A percentile compares a stretch with the other conserved stretches of the same genome.
Evolutionary conservation across 768 basidiomycete species (phyloP).

Genomic region (Russula vinacea): DNA sequence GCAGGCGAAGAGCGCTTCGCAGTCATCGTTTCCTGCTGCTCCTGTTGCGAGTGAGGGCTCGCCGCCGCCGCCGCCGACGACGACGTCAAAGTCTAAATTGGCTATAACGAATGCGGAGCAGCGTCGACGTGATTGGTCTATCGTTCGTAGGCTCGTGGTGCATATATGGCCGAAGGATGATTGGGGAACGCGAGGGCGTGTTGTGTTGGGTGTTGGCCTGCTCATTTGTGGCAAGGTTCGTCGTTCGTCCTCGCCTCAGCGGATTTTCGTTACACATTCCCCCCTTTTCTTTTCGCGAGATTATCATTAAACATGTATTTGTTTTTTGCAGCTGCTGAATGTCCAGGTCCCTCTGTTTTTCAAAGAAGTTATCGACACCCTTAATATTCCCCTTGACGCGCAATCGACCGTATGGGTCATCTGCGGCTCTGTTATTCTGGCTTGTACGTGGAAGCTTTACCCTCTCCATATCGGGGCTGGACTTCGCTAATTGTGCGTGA

Average conservation of each 20-base stretch:
- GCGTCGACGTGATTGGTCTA: slow-evolving; percentile 79
- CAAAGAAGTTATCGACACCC: slow-evolving; percentile 83
- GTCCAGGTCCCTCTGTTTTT: slow-evolving; percentile 98
- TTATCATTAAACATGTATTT: not conserved
- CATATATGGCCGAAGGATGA: slow-evolving; percentile 93
- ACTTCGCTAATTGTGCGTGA: not conserved
- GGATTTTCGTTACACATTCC: not conserved
- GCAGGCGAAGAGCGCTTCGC: slow-evolving; percentile 5
- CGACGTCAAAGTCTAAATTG: not conserved
- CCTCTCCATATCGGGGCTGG: not conserved
- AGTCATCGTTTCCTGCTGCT: not conserved
- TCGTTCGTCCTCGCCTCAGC: not conserved
- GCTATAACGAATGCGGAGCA: slow-evolving; percentile 42
- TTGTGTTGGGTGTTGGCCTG: slow-evolving; percentile 76
- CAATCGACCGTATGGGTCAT: slow-evolving; percentile 84
- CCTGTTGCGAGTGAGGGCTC: not conserved
- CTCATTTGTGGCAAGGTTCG: slow-evolving; percentile 83
- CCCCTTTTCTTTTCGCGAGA: not conserved
- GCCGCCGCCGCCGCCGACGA: slow-evolving; percentile 5
- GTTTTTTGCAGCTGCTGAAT: slow-evolving; percentile 65
- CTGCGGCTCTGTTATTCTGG: slow-evolving; percentile 84
- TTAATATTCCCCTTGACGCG: slow-evolving; percentile 78
- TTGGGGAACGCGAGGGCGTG: slow-evolving; percentile 76
- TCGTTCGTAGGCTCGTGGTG: slow-evolving; percentile 73
- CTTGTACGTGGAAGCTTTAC: slow-evolving; percentile 59